Percentiles rank a stretch among this genome's conserved stretches.
Evolutionary conservation across 1,284 basidiomycete species (phyloP).

Genomic region (Pulchroboletus neoregius): DNA sequence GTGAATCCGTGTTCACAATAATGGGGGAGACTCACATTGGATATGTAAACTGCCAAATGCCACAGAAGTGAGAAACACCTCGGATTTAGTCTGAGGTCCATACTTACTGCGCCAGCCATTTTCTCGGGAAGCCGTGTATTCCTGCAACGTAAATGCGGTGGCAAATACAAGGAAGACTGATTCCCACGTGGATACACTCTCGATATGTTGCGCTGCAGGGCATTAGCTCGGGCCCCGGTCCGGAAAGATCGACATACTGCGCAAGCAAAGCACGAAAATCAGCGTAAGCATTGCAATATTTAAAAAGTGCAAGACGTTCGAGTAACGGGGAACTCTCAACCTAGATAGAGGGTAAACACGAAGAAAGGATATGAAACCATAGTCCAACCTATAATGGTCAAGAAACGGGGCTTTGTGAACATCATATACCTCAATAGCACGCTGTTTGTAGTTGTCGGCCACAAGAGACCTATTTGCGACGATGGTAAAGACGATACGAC

Average conservation of each 20-base stretch:
- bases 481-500: slow-evolving; percentile 64
- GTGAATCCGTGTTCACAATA: not conserved
- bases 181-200: slow-evolving; percentile 59
- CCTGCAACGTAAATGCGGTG: slow-evolving; percentile 73
- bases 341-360: slow-evolving; percentile 35
- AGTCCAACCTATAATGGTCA: slow-evolving; percentile 68
- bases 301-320: slow-evolving; percentile 73
- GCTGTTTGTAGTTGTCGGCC: slow-evolving; percentile 82
- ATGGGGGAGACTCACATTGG: slow-evolving; percentile 54
- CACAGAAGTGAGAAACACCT: slow-evolving; percentile 5
- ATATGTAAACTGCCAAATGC: slow-evolving; percentile 69
- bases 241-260: slow-evolving; percentile 44
- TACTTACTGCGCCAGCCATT: slow-evolving; percentile 81
- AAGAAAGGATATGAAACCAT: not conserved
- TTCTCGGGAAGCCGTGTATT: slow-evolving; percentile 76
- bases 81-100: not conserved
- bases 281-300: slow-evolving; percentile 68
- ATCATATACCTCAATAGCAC: slow-evolving; percentile 73
- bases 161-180: slow-evolving; percentile 71
- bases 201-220: slow-evolving; percentile 51
- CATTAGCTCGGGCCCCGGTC: slow-evolving; percentile 3
- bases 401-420: slow-evolving; percentile 70
- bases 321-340: slow-evolving; percentile 78
- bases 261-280: slow-evolving; percentile 71
- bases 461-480: slow-evolving; percentile 69